Conservation (phyloP, 371 early-diverging fungal species). For the Rhizopus arrhizus region DNA sequence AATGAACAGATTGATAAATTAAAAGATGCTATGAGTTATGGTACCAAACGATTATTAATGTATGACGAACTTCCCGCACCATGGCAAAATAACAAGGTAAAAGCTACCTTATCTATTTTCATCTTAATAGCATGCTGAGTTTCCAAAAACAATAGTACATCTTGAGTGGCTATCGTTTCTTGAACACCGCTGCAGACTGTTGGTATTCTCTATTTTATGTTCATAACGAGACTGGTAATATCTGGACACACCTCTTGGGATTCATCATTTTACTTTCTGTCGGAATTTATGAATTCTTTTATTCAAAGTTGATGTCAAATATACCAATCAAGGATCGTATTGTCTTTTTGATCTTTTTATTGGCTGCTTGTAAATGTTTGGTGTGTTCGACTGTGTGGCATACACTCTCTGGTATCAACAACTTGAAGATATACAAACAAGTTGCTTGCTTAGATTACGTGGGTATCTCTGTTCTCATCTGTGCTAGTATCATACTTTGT, state of each 20-base stretch:
- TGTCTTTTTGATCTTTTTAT: constrained; percentile 61
- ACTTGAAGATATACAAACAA: constrained; percentile 55
- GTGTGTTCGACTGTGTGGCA: constrained; percentile 79
- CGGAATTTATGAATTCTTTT: constrained; percentile 51
- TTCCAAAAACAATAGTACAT: constrained; percentile 44
- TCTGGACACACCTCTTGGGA: constrained; percentile 80
- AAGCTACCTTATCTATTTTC: too few species aligned
- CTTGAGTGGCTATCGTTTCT: constrained; percentile 73
- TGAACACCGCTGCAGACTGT: constrained; percentile 65
- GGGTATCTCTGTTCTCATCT: constrained; percentile 77
- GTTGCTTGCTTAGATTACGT: constrained; percentile 80
- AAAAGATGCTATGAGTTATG: constrained; percentile 41
- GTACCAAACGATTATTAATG: constrained; percentile 40
- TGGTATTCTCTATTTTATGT: constrained; percentile 69
- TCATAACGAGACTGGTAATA: constrained; percentile 87
- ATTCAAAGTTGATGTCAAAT: constrained; percentile 49
- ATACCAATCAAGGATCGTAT: constrained; percentile 57
- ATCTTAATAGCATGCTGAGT: not conserved
- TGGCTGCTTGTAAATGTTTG: constrained; percentile 72
- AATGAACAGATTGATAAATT: constrained; percentile 48
- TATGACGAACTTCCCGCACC: constrained; percentile 54
- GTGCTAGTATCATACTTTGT: constrained; percentile 64
- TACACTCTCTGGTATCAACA: constrained; percentile 68
- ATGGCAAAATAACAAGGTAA: constrained; percentile 53
- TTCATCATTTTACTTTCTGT: constrained; percentile 62